These are phyloP conservation scores for Apiotrichum laibachii DNA, from an alignment of 1,284 basidiomycete genomes.

Conservation along the genomic window DNA sequence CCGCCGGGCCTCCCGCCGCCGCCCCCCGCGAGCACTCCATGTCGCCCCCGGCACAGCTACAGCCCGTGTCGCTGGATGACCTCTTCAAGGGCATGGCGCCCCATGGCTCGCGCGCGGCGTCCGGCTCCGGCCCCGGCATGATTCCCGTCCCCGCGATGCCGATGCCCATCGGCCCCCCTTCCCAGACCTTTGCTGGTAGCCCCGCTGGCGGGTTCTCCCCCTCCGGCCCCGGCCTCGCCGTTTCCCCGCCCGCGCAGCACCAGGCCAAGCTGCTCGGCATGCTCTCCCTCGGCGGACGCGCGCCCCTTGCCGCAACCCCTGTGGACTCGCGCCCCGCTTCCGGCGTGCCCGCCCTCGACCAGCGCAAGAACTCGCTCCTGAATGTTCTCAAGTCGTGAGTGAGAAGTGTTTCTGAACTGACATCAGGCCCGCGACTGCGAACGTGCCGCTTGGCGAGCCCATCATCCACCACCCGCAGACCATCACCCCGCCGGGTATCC, in stretches of 20 bases:
- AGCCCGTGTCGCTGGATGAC: conserved; percentile 35
- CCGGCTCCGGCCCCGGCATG: not conserved
- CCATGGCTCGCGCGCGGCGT: conserved; percentile 1
- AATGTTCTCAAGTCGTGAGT: conserved; percentile 19
- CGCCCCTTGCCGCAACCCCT: not conserved
- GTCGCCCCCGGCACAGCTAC: conserved; percentile 15
- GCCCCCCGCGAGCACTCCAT: conserved; percentile 4
- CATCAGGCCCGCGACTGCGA: not conserved
- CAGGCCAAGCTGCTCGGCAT: conserved; percentile 26
- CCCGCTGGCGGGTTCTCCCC: not conserved
- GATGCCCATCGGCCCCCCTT: not conserved
- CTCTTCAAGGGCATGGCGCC: conserved; percentile 38
- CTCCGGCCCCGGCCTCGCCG: not conserved
- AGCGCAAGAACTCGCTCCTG: conserved; percentile 13
- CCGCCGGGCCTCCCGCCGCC: conserved; percentile 2
- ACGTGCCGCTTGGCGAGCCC: conserved; percentile 9
- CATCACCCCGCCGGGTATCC: not conserved
- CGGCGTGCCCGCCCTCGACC: not conserved
- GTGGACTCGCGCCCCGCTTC: not conserved
- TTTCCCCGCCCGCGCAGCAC: conserved; percentile 10
- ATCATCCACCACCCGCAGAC: conserved; percentile 15
- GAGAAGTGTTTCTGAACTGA: no score
- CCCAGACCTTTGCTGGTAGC: not conserved
- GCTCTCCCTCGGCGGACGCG: conserved; percentile 8
- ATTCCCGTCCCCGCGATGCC: not conserved